Conservation (phyloP, 345 rosid genomes). For the Anastatica hierochuntica region DNA sequence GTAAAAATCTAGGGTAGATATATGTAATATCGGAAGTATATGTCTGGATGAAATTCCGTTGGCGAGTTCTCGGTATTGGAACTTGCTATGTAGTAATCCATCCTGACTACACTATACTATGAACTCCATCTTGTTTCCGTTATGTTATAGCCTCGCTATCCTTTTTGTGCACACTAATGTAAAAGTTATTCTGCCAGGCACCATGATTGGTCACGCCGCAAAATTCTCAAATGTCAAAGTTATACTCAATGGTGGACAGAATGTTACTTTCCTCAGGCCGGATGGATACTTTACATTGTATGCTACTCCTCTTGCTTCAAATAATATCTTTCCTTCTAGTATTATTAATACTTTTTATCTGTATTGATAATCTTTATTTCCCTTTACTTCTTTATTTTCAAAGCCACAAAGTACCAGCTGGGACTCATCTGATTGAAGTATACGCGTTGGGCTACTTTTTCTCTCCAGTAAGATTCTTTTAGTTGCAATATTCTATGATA, state of each 20-base stretch:
- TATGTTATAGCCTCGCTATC: neutral
- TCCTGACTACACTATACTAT: too few relatives aligned
- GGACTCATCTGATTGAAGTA: constrained; percentile 96
- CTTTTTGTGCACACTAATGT: constrained; percentile 2
- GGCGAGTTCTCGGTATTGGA: too few relatives aligned
- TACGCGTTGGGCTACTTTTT: constrained; percentile 77
- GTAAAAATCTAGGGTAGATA: too few relatives aligned
- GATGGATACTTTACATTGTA: constrained; percentile 99
- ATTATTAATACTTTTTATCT: too few relatives aligned
- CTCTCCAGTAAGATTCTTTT: constrained; percentile 60
- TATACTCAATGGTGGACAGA: constrained; percentile 75
- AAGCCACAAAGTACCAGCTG: constrained; percentile 81
- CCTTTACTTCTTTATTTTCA: constrained; percentile 42
- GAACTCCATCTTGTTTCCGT: neutral
- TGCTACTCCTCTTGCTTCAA: neutral
- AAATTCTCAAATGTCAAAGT: constrained; percentile 68
- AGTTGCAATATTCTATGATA: neutral
- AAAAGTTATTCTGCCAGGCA: constrained; percentile 20
- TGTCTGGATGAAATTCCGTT: too few relatives aligned
- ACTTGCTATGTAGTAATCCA: too few relatives aligned
- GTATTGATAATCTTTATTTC: too few relatives aligned
- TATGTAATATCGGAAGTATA: too few relatives aligned
- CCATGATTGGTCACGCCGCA: constrained; percentile 47
- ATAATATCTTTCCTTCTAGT: neutral
- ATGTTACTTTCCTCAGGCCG: constrained; percentile 65